phyloP scores from a whole-genome alignment of 805 yeast species.

The Yarrowia keelungensis region DNA sequence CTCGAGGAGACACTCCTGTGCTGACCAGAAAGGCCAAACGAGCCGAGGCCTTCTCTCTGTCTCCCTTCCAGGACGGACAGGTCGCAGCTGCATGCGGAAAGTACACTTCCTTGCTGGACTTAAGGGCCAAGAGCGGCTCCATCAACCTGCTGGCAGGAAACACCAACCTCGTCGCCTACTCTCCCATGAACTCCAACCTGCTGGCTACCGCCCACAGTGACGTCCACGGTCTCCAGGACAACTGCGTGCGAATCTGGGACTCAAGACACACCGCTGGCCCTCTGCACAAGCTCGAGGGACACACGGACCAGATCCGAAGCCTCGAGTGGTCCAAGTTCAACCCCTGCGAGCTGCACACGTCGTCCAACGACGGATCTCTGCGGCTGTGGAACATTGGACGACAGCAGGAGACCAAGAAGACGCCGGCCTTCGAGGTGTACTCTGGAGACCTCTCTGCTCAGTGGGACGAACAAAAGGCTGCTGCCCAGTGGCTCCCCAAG shows the following conservation, averaged over 20 bases:
- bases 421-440: neutral
- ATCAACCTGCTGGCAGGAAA: constrained; percentile 55
- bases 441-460: constrained; percentile 24
- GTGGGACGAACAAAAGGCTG: constrained; percentile 22
- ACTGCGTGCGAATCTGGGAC: constrained; percentile 74
- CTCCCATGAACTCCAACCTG: constrained; percentile 62
- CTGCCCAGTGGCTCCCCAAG: constrained; percentile 20
- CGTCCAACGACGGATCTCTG: constrained; percentile 71
- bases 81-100: constrained; percentile 66
- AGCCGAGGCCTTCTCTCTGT: constrained; percentile 58
- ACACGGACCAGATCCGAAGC: constrained; percentile 60
- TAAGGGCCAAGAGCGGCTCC: constrained; percentile 59
- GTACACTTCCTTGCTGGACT: constrained; percentile 78
- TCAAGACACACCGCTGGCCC: constrained; percentile 62
- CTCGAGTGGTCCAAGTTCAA: constrained; percentile 64
- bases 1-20: constrained; percentile 65
- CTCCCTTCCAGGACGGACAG: constrained; percentile 57
- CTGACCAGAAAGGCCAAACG: constrained; percentile 62
- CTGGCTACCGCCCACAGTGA: constrained; percentile 70
- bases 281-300: constrained; percentile 62
- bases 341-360: constrained; percentile 57
- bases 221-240: constrained; percentile 43
- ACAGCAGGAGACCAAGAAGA: constrained; percentile 3
- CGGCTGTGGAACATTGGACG: constrained; percentile 64
- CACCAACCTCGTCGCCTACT: constrained; percentile 62